Evolutionary conservation across 1,284 basidiomycete species (phyloP).

Genomic region (Austroboletus niveus): DNA sequence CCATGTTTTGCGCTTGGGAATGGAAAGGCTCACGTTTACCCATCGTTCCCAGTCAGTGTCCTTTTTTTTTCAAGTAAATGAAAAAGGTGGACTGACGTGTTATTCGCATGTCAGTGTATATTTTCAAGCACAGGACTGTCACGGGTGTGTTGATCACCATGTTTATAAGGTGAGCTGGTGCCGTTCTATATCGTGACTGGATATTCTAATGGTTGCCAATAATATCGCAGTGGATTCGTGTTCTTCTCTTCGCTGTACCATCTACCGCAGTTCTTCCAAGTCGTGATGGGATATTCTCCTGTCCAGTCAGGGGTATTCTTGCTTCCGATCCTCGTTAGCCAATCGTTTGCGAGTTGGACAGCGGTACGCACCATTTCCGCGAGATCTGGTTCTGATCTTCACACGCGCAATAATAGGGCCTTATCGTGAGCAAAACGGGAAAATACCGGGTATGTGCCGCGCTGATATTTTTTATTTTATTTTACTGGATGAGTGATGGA

Average conservation of each 20-base stretch:
- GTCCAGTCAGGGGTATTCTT: slow-evolving; percentile 31
- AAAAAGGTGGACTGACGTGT: not conserved
- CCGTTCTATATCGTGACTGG: not conserved
- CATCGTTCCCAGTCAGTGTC: slow-evolving; percentile 59
- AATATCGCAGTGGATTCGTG: slow-evolving; percentile 46
- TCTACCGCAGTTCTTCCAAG: slow-evolving; percentile 75
- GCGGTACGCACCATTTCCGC: slow-evolving; percentile 39
- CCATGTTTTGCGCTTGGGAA: slow-evolving; percentile 69
- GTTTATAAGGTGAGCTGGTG: slow-evolving; percentile 53
- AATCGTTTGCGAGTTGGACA: slow-evolving; percentile 55
- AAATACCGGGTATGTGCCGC: slow-evolving; percentile 50
- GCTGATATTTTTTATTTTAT: not conserved
- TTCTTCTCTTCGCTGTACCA: slow-evolving; percentile 64
- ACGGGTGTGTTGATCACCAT: slow-evolving; percentile 66
- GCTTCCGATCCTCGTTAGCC: slow-evolving; percentile 45
- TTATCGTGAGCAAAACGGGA: slow-evolving; percentile 64
- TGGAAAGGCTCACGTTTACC: slow-evolving; percentile 67
- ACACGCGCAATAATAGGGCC: slow-evolving; percentile 42
- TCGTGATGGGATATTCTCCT: slow-evolving; percentile 53
- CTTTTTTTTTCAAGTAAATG: not conserved
- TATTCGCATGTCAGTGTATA: slow-evolving; percentile 48
- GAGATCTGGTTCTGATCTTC: slow-evolving; percentile 5
- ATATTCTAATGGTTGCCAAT: not conserved
- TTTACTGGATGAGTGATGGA: not conserved
- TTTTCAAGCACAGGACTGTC: slow-evolving; percentile 72